Conservation (phyloP, 2,329 filamentous ascomycete genomes). For the Talaromyces pinophilus region DNA sequence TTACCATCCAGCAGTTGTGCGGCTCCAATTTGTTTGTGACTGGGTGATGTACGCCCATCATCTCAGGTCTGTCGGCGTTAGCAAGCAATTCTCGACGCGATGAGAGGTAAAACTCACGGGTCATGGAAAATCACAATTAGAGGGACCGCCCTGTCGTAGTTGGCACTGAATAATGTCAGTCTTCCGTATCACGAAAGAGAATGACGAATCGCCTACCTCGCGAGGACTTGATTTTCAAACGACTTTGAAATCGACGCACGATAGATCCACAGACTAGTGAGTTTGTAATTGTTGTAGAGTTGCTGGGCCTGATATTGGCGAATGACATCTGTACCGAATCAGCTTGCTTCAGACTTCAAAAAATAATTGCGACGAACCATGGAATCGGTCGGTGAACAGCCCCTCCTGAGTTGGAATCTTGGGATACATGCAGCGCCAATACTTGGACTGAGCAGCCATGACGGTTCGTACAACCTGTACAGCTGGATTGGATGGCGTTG, state of each 20-base stretch:
- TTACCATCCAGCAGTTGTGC: constrained; percentile 86
- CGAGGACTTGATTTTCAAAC: constrained; percentile 83
- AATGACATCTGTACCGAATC: constrained; percentile 62
- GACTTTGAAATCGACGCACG: constrained; percentile 70
- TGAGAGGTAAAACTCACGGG: constrained; percentile 59
- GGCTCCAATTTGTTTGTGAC: constrained; percentile 73
- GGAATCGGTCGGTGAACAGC: constrained; percentile 58
- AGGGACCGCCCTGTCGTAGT: constrained; percentile 65
- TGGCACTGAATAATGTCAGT: constrained; percentile 50
- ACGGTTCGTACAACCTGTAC: constrained; percentile 60
- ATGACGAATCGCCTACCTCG: constrained; percentile 56
- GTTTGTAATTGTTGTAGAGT: constrained; percentile 70
- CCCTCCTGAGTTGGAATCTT: constrained; percentile 45
- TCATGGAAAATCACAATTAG: constrained; percentile 89
- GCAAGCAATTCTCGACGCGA: constrained; percentile 16
- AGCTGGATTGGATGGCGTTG: constrained; percentile 53
- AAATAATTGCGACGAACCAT: constrained; percentile 44
- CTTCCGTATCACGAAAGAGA: neutral
- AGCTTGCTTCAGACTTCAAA: neutral
- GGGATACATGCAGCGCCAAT: constrained; percentile 87
- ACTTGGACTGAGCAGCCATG: constrained; percentile 61
- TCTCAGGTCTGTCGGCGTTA: constrained; percentile 59
- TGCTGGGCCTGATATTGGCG: constrained; percentile 72
- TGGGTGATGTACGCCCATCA: constrained; percentile 67
- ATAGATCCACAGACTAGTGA: constrained; percentile 79